These are phyloP conservation scores for Aspergillus carbonarius DNA, from an alignment of 2,329 filamentous ascomycete genomes.

Conservation along the genomic window DNA sequence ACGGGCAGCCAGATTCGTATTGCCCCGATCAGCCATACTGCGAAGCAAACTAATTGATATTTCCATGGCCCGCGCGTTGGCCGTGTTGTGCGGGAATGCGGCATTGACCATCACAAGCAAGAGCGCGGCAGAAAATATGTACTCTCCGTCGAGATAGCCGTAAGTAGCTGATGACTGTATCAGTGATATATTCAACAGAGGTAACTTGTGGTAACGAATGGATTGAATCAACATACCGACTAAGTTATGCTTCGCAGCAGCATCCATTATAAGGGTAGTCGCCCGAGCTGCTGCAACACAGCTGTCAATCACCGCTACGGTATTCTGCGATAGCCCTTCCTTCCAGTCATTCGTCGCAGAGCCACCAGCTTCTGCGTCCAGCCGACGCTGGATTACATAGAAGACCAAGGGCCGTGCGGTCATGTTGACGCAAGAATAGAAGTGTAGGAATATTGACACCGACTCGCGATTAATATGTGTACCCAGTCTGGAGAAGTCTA, in stretches of 20 bases:
- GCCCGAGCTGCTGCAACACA: slow-evolving; percentile 53
- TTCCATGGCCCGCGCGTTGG: slow-evolving; percentile 48
- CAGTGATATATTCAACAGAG: neutral
- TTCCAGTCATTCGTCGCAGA: slow-evolving; percentile 47
- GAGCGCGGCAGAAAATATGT: slow-evolving; percentile 55
- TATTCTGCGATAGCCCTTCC: slow-evolving; percentile 49
- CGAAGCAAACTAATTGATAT: slow-evolving; percentile 48
- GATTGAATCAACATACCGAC: slow-evolving; percentile 41
- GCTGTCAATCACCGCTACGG: slow-evolving; percentile 53
- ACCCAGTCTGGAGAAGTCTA: slow-evolving; percentile 49
- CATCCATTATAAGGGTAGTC: slow-evolving; percentile 51
- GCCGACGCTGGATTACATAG: slow-evolving; percentile 52
- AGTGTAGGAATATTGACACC: slow-evolving; percentile 55
- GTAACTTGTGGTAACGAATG: rapidly evolving
- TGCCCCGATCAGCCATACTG: slow-evolving; percentile 55
- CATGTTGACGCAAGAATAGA: slow-evolving; percentile 61
- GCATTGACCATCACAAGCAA: slow-evolving; percentile 57
- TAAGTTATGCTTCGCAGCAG: slow-evolving; percentile 51
- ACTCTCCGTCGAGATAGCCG: slow-evolving; percentile 59
- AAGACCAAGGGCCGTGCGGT: slow-evolving; percentile 55
- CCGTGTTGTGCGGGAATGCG: slow-evolving; percentile 49
- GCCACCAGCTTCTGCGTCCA: slow-evolving; percentile 37
- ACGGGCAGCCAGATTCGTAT: slow-evolving; percentile 49
- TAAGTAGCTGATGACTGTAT: slow-evolving; percentile 46
- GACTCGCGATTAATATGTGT: slow-evolving; percentile 48